Evolutionary conservation across 2,329 filamentous ascomycete genomes (phyloP), one percentile per base, ranked within the genome.

Genomic region (Fusarium camptoceras): DNA sequence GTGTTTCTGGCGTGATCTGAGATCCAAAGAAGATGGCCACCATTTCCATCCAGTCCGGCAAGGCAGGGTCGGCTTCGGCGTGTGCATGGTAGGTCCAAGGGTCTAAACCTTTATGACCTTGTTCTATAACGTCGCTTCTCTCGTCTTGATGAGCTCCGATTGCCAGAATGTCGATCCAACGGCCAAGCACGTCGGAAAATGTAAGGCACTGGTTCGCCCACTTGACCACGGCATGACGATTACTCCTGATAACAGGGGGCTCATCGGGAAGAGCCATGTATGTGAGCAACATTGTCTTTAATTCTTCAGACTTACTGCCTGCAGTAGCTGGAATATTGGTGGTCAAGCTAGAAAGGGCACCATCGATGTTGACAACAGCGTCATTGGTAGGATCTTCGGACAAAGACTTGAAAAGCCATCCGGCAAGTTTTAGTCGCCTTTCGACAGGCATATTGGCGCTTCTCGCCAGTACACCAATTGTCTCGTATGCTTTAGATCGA

Each of bases 151-250:
- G 85, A 15, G 90, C 90, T 18, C 88, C 89, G 11, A 96, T 83
- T 10, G 94, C 95, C 51, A 98, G 85, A 18, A 98, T 87, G 77
- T 98, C 89, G 48, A 98, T 92, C 93, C 94, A 98, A 50, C 96
- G 88, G 27, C 89, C 96, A 39, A 91, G 84, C 12, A 93, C 85
- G 75, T 97, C 94, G 22, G 86, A 86, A 73, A 94, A 98, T 1
- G 91, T 88, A 8, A 99, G 83, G 75, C 94, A 97, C 53, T 93
- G 88, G 76, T 98, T 98, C 14, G 94, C 93, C 85, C 95, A 98
- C 61, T 96, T 92, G 10, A 96, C 90, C 25, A 91, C 91, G 22
- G 93, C 91, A 80, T 94, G 96, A 10, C 93, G 89, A 34, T 92
- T 92, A 74, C 92, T 94, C 71, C 91, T 87, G n/a, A 90, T 83